Conservation (phyloP, 2,329 filamentous ascomycete genomes). For the Monilinia aucupariae region DNA sequence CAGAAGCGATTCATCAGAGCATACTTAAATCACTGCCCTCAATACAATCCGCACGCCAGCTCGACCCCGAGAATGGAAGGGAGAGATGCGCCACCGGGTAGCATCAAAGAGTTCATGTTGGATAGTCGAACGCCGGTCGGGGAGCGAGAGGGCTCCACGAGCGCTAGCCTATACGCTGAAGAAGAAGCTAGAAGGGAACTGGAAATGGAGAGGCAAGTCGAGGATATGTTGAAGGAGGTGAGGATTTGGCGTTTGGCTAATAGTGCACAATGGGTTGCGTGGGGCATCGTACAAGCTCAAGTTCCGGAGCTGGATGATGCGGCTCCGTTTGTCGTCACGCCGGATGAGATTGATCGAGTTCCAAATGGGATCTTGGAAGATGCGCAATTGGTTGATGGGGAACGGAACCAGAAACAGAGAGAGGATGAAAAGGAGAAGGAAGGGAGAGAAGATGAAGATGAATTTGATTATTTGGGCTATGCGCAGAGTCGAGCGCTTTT, state of each 20-base stretch:
- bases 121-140: slow-evolving; percentile 56
- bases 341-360: slow-evolving; percentile 4
- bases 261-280: slow-evolving; percentile 86
- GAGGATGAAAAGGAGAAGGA: slow-evolving; percentile 21
- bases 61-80: slow-evolving; percentile 34
- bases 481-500: slow-evolving; percentile 86
- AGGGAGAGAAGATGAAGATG: slow-evolving; percentile 48
- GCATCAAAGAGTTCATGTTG: slow-evolving; percentile 60
- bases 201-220: slow-evolving; percentile 60
- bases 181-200: slow-evolving; percentile 59
- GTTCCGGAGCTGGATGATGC: slow-evolving; percentile 56
- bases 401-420: no score
- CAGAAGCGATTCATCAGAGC: slow-evolving; percentile 80
- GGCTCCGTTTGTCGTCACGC: neutral
- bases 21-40: slow-evolving; percentile 77
- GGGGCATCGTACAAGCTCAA: slow-evolving; percentile 94
- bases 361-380: slow-evolving; percentile 7
- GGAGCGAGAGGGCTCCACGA: slow-evolving; percentile 31
- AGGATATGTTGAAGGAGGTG: slow-evolving; percentile 70
- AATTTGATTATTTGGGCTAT: slow-evolving; percentile 91
- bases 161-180: slow-evolving; percentile 41
- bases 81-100: slow-evolving; percentile 24
- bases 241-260: slow-evolving; percentile 82
- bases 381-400: no score
- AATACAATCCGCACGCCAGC: slow-evolving; percentile 49